Base-by-base conservation (phyloP, 192 early-diverging fungal species). In the Coemansia sp. region DNA sequence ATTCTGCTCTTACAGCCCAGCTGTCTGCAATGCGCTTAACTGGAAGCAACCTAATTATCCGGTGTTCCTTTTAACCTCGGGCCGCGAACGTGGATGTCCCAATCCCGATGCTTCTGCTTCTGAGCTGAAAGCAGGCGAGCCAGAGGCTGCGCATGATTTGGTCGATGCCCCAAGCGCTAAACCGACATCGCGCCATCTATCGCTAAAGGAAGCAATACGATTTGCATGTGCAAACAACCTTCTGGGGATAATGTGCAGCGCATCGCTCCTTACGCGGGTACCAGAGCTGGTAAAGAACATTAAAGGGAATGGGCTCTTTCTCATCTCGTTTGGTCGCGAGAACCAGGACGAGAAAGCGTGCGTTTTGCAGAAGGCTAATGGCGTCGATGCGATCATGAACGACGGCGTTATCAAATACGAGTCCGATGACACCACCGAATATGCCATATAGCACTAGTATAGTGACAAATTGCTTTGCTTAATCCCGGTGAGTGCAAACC, bases 41-140 rank as follows among this genome's bases (percentile, higher is more conserved):
- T 98, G 97, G 97, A 99, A 99, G 76, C 97, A 99, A 65, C 96
- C 96, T 20, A 98, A 98, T 70, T 99, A 91, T 61, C 87, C 91
- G 22, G 97, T 99, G 20, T 99, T 99, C 71, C 94, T 97, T 76
- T 86, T 90, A 60, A 93, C 92, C 5, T 86, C 87, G 41, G 91
- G 90, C 46, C 93, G 95, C 32, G 69, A 69, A 61, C 57, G 69
- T 9, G 14, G 46, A 13, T 56, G 50, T 19, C 6, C 14, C 9
- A 15, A 22, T 25, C 22, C 49, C 36, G 55, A 3, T 25, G 49
- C 49, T 25, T 0, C 20, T 20, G 49, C 20, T 25, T 52, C 49
- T 25, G 49, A 52, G 23, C 7, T 25, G 9, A 22, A 52, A 13
- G 2, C 49, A 25, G 49, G 25, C 20, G 20, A 25, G 9, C 7